Conservation (phyloP, 1,284 basidiomycete species). For the Cutaneotrichosporon dermatis region DNA sequence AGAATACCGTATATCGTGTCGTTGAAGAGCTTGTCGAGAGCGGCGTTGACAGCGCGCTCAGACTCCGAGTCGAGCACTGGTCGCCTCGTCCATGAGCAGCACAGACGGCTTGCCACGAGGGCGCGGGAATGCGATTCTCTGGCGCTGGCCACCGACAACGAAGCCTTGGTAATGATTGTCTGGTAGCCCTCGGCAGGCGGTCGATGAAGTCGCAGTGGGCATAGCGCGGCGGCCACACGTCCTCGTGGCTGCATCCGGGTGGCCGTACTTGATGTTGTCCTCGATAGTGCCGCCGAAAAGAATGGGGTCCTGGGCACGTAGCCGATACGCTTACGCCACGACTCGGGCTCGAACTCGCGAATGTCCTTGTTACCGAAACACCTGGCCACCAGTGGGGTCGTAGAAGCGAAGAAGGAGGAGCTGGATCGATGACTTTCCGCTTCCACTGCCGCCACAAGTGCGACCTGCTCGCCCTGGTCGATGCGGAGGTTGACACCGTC, state of each 20-base stretch:
- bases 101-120: slow-evolving; percentile 51
- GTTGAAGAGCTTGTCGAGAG: slow-evolving; percentile 49
- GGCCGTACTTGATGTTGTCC: slow-evolving; percentile 64
- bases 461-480: slow-evolving; percentile 50
- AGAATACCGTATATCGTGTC: slow-evolving; percentile 54
- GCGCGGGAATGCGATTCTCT: slow-evolving; percentile 54
- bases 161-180: slow-evolving; percentile 46
- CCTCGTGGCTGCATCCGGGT: slow-evolving; percentile 37
- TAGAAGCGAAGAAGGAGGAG: slow-evolving; percentile 85
- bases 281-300: slow-evolving; percentile 76
- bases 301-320: slow-evolving; percentile 57
- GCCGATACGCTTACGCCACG: slow-evolving; percentile 81
- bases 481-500: slow-evolving; percentile 57
- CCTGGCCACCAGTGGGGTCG: slow-evolving; percentile 68
- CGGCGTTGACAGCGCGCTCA: slow-evolving; percentile 47
- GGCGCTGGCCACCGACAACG: slow-evolving; percentile 51
- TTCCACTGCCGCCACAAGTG: slow-evolving; percentile 51
- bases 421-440: slow-evolving; percentile 57
- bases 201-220: slow-evolving; percentile 48
- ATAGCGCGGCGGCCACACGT: slow-evolving; percentile 38
- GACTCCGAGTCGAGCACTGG: slow-evolving; percentile 44
- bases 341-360: slow-evolving; percentile 66
- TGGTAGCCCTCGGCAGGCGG: slow-evolving; percentile 43
- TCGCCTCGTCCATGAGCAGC: slow-evolving; percentile 49
- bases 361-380: slow-evolving; percentile 72